These are phyloP conservation scores for Mycothermus thermophilus DNA, from an alignment of 495 filamentous ascomycete species.

Conservation along the genomic window DNA sequence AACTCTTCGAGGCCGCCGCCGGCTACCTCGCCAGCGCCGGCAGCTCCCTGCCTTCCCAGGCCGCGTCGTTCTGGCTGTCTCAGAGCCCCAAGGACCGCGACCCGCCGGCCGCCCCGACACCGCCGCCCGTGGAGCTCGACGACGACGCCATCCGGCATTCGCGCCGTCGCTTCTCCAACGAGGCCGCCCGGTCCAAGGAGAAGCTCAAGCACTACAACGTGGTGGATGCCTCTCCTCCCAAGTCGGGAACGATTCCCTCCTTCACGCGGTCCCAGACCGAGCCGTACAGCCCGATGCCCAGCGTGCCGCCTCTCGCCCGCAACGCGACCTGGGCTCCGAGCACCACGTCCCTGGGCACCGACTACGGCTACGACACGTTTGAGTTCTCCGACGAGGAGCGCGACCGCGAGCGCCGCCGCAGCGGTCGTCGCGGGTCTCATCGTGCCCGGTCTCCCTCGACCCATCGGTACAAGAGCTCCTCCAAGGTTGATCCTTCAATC, in stretches of 20 bases:
- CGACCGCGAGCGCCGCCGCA: constrained; percentile 7
- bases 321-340: constrained; percentile 15
- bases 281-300: no score
- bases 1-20: constrained; percentile 8
- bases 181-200: constrained; percentile 23
- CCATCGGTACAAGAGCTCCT: constrained; percentile 15
- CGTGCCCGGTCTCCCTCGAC: constrained; percentile 3
- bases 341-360: constrained; percentile 1
- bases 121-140: constrained; percentile 20
- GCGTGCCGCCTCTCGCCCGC: no score
- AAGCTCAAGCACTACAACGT: constrained; percentile 21
- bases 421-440: constrained; percentile 12
- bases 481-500: constrained; percentile 11
- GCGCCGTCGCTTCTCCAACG: constrained; percentile 28
- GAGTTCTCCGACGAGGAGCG: constrained; percentile 22
- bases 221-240: constrained; percentile 15
- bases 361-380: constrained; percentile 6
- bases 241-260: constrained; percentile 14
- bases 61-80: constrained; percentile 9
- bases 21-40: constrained; percentile 12
- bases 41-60: background rate
- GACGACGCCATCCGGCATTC: constrained; percentile 15
- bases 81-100: constrained; percentile 16
- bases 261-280: constrained; percentile 9
- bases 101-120: constrained; percentile 21